Evolutionary conservation across 257 asterid species (phyloP), one percentile per base, ranked within the genome.

Genomic region (Petunia secreta): DNA sequence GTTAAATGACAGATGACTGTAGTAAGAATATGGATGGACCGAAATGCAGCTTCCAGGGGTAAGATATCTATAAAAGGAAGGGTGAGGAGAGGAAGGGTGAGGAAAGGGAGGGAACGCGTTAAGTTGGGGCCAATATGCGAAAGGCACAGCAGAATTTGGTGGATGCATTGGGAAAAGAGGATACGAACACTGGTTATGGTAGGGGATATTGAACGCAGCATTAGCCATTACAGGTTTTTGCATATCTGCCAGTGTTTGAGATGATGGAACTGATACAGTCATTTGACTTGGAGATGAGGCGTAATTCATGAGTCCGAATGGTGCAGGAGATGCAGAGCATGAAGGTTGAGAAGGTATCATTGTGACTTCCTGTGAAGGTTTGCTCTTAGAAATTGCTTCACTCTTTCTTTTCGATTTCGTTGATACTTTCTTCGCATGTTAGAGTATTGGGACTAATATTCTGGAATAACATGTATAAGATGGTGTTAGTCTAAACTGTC

Each of bases 41-140:
- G 81, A 44, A 36, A 63, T 16, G 36, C 44, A 81, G 38, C 80
- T 81, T 57, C 75, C 75, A 4, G 78, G 62, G 46, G 81, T 37
- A 41, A 82, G 81, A 71, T 63, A 81, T 48, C 43, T 52, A 60
- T 77, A 84, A 4, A 66, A 81, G 43, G 78, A 69, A 13, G 76
- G 79, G 41, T 59, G 75, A 75, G 80, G 79, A 4, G 74, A 81
- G 43, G 78, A 69, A 13, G 76, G 79, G 41, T 59, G 75, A 75
- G 80, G 79, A 2, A 11, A 58, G 63, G 80, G 57, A 39, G 78
- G 34, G 53, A 69, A 37, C 1, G 13, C 46, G 54, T 39, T 77
- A 60, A 60, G 79, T 34, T 83, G 84, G 69, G 55, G 84, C 85
- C 85, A 81, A 46, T 62, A 81, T 60, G 78, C 78, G 40, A 75